phyloP scores from a whole-genome alignment of 768 basidiomycete genomes.

The Macrolepiota dolichaula region DNA sequence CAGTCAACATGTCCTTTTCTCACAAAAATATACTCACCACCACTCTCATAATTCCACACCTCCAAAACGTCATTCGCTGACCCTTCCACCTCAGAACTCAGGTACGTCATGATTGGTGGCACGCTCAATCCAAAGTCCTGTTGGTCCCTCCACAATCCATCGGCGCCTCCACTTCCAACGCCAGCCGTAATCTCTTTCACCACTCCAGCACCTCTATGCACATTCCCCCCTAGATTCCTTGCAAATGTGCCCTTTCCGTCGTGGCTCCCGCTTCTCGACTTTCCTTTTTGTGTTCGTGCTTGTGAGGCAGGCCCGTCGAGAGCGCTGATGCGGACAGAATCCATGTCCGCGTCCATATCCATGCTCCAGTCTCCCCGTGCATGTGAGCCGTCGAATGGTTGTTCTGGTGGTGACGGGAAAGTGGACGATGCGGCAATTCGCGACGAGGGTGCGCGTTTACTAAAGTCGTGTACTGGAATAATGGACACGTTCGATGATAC shows the following conservation, averaged over 20 bases:
- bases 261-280: conserved; percentile 42
- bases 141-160: conserved; percentile 15
- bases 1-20: neutral
- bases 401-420: conserved; percentile 49
- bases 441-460: conserved; percentile 18
- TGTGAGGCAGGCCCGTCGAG: conserved; percentile 30
- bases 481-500: conserved; percentile 30
- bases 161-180: conserved; percentile 15
- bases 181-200: conserved; percentile 52
- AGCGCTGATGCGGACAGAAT: conserved; percentile 49
- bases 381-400: conserved; percentile 39
- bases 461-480: conserved; percentile 24
- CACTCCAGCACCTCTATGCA: conserved; percentile 42
- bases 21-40: conserved; percentile 35
- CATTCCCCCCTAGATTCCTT: conserved; percentile 70
- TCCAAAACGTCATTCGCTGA: conserved; percentile 65
- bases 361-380: conserved; percentile 23
- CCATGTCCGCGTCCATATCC: conserved; percentile 52
- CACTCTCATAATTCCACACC: conserved; percentile 70
- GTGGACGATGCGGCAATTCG: conserved; percentile 21
- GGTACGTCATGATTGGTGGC: conserved; percentile 57
- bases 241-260: conserved; percentile 31
- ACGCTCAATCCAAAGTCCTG: conserved; percentile 41
- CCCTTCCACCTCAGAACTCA: conserved; percentile 61
- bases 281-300: conserved; percentile 44